These are phyloP conservation scores for Chlorella ohadii DNA, from an alignment of 139 green algal species.

Conservation along the genomic window DNA sequence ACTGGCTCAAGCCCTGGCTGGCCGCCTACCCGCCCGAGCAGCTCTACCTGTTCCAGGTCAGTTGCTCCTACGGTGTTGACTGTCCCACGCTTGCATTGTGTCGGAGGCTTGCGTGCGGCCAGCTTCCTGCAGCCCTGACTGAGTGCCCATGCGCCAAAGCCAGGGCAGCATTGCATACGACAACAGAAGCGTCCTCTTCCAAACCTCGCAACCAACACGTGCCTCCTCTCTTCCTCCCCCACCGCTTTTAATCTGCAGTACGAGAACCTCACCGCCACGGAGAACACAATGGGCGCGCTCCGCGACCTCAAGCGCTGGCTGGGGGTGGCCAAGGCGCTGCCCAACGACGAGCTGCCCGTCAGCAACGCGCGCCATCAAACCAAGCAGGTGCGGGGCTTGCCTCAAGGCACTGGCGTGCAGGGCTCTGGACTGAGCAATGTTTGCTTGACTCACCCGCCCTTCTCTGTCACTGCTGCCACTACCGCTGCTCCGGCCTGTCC, in stretches of 20 bases:
- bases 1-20: background rate
- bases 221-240: background rate
- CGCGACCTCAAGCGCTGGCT: constrained; percentile 24
- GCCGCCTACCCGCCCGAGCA: background rate
- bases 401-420: no score
- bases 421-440: no score
- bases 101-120: no score
- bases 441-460: no score
- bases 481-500: no score
- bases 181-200: no score
- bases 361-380: background rate
- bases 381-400: background rate
- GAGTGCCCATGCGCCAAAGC: no score
- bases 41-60: constrained; percentile 11
- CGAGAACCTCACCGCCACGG: background rate
- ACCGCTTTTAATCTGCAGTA: background rate
- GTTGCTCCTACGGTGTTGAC: background rate
- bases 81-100: no score
- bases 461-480: no score
- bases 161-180: no score
- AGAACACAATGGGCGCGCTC: background rate
- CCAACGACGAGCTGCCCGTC: background rate
- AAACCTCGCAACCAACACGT: no score
- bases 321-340: background rate
- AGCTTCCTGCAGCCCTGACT: no score